Percentiles rank a stretch among this genome's conserved stretches.
Evolutionary conservation across 1,139 yeast genomes (phyloP).

Genomic region (Pichia sp.): DNA sequence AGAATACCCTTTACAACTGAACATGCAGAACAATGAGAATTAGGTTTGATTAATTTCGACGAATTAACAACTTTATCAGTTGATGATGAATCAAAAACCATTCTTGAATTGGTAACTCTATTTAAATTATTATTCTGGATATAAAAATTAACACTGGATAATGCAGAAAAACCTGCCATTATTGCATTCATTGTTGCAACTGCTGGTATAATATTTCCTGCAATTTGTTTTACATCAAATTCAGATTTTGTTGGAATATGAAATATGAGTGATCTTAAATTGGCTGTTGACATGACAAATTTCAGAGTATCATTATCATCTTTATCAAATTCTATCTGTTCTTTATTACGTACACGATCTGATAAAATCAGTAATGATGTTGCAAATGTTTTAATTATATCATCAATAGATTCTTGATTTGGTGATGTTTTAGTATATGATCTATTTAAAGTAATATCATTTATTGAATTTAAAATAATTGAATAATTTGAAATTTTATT

Average conservation of each 20-base stretch:
- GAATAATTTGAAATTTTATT: constrained; percentile 1
- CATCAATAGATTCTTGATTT: constrained; percentile 65
- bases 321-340: constrained; percentile 70
- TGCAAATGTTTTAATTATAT: constrained; percentile 58
- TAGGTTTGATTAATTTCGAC: constrained; percentile 56
- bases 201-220: constrained; percentile 97
- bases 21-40: constrained; percentile 68
- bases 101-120: constrained; percentile 35
- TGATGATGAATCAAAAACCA: constrained; percentile 65
- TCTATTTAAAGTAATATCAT: not conserved
- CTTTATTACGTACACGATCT: constrained; percentile 38
- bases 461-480: not conserved
- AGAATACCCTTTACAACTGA: constrained; percentile 52
- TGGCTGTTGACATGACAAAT: constrained; percentile 86
- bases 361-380: constrained; percentile 47
- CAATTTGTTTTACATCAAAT: constrained; percentile 87
- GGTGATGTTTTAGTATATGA: constrained; percentile 1
- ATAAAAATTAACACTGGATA: constrained; percentile 60
- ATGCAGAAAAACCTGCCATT: constrained; percentile 80
- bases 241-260: constrained; percentile 67
- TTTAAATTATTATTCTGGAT: constrained; percentile 14
- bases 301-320: constrained; percentile 89
- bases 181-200: constrained; percentile 97
- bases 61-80: constrained; percentile 57
- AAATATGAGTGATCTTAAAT: constrained; percentile 70